Evolutionary conservation across 139 green algal genomes (phyloP), one percentile per base, ranked within the genome.

Genomic region (Chlamydomonas schloesseri): DNA sequence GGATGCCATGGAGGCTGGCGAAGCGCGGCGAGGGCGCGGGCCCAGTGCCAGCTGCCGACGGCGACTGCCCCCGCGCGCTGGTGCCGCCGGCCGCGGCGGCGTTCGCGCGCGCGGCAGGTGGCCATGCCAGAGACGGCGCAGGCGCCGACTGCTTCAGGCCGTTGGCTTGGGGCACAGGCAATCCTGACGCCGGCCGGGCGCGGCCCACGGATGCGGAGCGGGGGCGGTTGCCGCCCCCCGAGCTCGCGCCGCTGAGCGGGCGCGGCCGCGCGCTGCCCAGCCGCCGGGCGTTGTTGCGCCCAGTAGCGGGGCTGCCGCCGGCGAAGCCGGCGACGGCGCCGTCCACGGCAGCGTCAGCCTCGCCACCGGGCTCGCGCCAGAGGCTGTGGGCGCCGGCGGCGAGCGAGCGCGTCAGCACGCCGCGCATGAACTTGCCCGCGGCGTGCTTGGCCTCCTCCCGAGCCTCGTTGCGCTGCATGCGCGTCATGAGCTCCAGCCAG

Each of bases 341-440:
- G 26, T 69, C 60, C 14, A 4, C 36, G 70, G 33, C 42, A 1
- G 33, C 36, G 34, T 33, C 71, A n/a, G 17, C 53, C 47, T 4
- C 57, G 18, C 15, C 55, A 17, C 34, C 34, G 28, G 68, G 36
- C 46, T 71, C 72, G 13, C 47, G 28, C 89, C 89, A 92, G 46
- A 92, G 71, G 81, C 74, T 88, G 33, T 87, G 58, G 3, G 89
- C 84, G 31, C 89, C 89, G 21, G 80, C 89, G 2, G 89, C 89
- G 10, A 92, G 76, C 26, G 73, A 87, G 69, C 89, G 84, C 2
- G 68, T 69, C 2, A 92, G 64, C 34, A 73, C 87, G 64, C 79
- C 74, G 21, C 89, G 80, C 74, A 92, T 85, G 81, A 88, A 92
- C 31, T n/a, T 82, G 37, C 89, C 89, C 14, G 70, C 37, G 10